Conservation (phyloP, 1,284 basidiomycete genomes). For the Cystobasidium pallidum region DNA sequence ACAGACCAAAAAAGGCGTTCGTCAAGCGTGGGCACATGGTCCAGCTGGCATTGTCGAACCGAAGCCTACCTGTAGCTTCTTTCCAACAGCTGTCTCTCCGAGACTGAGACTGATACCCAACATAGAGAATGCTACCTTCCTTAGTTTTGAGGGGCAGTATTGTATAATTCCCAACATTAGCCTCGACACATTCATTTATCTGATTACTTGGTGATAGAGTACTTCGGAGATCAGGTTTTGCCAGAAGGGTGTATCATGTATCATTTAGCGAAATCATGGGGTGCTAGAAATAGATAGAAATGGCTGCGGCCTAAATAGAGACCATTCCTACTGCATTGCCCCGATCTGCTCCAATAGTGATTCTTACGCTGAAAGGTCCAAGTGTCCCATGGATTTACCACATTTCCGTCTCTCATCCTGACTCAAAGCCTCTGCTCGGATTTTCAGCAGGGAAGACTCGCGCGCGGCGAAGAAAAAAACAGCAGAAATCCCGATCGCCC, state of each 20-base stretch:
- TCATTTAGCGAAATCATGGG: neutral
- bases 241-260: neutral
- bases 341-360: too few species aligned
- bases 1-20: neutral
- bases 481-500: neutral
- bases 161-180: neutral
- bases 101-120: neutral
- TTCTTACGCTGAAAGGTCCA: too few species aligned
- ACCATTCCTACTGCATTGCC: too few species aligned
- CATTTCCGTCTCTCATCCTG: too few species aligned
- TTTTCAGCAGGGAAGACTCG: too few species aligned
- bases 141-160: neutral
- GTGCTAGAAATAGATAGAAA: neutral
- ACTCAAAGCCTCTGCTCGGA: too few species aligned
- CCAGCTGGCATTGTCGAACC: neutral
- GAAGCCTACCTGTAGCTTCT: conserved; percentile 7
- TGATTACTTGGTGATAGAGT: neutral
- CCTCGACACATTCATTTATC: conserved; percentile 15
- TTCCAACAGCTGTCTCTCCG: neutral
- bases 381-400: too few species aligned
- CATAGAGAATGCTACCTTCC: conserved; percentile 2
- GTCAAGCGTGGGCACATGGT: neutral
- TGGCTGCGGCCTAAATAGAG: neutral
- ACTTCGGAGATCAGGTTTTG: neutral
- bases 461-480: too few species aligned